Conservation (phyloP, 768 basidiomycete species). For the Tylopilus plumbeoviolaceoides region DNA sequence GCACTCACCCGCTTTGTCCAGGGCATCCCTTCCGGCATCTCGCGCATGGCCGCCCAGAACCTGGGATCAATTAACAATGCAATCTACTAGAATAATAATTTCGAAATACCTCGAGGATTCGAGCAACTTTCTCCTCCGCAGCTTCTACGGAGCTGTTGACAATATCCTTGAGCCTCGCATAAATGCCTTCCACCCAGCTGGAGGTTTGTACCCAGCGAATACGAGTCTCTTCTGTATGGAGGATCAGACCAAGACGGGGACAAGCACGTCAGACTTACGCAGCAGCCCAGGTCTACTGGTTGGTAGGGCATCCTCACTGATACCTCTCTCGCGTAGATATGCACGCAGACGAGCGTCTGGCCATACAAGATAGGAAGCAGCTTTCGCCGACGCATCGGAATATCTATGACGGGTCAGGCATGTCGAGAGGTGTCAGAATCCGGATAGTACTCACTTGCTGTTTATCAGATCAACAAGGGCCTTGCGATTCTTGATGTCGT, state of each 20-base stretch:
- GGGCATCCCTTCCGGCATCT: slow-evolving; percentile 20
- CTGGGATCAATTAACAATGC: slow-evolving; percentile 5
- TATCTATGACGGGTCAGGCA: slow-evolving; percentile 39
- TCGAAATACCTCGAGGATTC: slow-evolving; percentile 34
- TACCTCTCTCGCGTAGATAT: slow-evolving; percentile 74
- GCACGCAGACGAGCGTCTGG: slow-evolving; percentile 90
- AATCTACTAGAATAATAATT: not conserved
- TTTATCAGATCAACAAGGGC: slow-evolving; percentile 71
- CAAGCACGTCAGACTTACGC: slow-evolving; percentile 40
- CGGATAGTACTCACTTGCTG: slow-evolving; percentile 47
- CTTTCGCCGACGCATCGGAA: slow-evolving; percentile 41
- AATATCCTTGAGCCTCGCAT: slow-evolving; percentile 59
- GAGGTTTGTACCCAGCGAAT: slow-evolving; percentile 74
- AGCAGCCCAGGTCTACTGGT: slow-evolving; percentile 71
- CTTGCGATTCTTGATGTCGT: slow-evolving; percentile 61
- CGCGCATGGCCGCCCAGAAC: slow-evolving; percentile 39
- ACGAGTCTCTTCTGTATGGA: slow-evolving; percentile 60
- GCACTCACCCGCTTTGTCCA: slow-evolving; percentile 25
- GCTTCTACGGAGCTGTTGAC: slow-evolving; percentile 64
- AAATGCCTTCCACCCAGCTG: slow-evolving; percentile 51
- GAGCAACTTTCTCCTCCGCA: slow-evolving; percentile 71
- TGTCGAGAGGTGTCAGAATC: not conserved
- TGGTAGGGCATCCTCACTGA: slow-evolving; percentile 67
- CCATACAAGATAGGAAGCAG: slow-evolving; percentile 78
- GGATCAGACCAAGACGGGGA: not conserved